Percentiles rank a stretch among this genome's conserved stretches.
phyloP scores from a whole-genome alignment of 106 monocot genomes.

The Agapanthus africanus region DNA sequence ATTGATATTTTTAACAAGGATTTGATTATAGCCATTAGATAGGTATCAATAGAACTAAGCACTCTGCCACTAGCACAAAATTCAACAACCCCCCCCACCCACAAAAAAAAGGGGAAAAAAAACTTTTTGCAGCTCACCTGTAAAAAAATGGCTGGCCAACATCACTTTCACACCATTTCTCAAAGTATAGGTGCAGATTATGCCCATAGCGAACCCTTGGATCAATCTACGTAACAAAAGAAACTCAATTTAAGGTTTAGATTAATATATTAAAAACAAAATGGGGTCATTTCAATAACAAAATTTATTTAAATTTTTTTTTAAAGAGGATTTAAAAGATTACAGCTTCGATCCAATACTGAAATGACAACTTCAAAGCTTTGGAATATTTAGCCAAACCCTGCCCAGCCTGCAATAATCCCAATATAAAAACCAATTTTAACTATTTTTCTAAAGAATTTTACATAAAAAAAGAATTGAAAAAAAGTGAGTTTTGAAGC shows the following conservation, averaged over 20 bases:
- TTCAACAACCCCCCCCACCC: too few species aligned
- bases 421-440: too few species aligned
- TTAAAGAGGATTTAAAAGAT: background rate
- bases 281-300: too few species aligned
- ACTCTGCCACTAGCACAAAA: too few species aligned
- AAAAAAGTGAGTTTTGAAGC: conserved; percentile 96
- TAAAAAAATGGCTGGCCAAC: conserved; percentile 62
- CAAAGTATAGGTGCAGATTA: conserved; percentile 57
- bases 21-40: too few species aligned
- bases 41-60: too few species aligned
- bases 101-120: too few species aligned
- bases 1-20: too few species aligned
- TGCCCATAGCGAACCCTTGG: conserved; percentile 66
- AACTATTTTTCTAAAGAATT: too few species aligned
- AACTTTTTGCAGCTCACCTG: conserved; percentile 54
- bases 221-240: conserved; percentile 55
- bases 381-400: conserved; percentile 59
- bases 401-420: conserved; percentile 68
- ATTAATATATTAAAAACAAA: too few species aligned
- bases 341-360: conserved; percentile 99
- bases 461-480: too few species aligned
- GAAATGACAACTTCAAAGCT: conserved; percentile 72
- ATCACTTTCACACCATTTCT: conserved; percentile 42
- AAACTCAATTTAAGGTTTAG: background rate
- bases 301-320: too few species aligned